Base-by-base conservation (phyloP, 345 rosid species). In the Odontarrhena argentea region DNA sequence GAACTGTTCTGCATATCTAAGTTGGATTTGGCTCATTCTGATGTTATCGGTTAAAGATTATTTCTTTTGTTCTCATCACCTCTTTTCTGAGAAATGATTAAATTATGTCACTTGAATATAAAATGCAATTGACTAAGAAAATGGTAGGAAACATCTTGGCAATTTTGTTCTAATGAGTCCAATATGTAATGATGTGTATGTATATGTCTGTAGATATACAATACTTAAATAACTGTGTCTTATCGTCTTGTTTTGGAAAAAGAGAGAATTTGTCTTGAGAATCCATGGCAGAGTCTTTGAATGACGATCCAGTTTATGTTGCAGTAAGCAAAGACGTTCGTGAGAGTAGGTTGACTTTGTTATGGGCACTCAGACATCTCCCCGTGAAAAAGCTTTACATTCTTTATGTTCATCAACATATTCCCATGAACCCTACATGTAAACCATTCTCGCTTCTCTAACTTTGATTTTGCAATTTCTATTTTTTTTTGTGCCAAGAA, bases 321-420 rank as follows among this genome's bases (percentile, higher is more conserved):
- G 90, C 90, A 30, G 86, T 87, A 30, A 84, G 81, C 48, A 71
- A 68, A 48, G 85, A 75, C 14, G 67, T 76, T 36, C 51, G 40
- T 56, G 78, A 83, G 53, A 83, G 79, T 68, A 76, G 54, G 69
- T 67, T 25, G 78, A 80, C 81, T 81, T 60, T 87, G 59, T 46
- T 48, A 30, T 83, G 90, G 94, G 84, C 86, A 8, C 11, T 85
- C 51, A 55, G 65, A 44, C 68, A 59, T 65, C 84, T 87, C 66
- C 78, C 13, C 18, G 55, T 56, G 38, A 66, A 55, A 1, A 79
- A 65, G 50, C 58, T 87, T 25, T 77, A 52, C 65, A 69, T 82
- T 71, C 74, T 77, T 74, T 81, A 82, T 54, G 69, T 79, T 74
- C 83, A 76, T 68, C 83, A 68, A 45, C 79, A 65, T 4, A 52